Evolutionary conservation across 257 asterid genomes (phyloP).

Genomic region (Linderniella brevidens): DNA sequence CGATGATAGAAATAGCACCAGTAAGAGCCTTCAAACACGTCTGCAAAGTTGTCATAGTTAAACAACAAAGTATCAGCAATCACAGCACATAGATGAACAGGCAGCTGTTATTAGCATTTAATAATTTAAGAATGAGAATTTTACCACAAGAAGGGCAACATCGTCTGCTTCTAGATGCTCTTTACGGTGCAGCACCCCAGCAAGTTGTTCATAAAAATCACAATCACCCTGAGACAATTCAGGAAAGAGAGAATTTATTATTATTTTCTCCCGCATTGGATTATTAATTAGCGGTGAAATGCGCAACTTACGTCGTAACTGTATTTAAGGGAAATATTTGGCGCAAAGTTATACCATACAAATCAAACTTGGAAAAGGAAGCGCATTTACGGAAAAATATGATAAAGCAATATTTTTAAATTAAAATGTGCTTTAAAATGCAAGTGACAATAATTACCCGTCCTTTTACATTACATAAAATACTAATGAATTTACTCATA

Average conservation of each 20-base stretch:
- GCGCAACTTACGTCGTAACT: too few relatives aligned
- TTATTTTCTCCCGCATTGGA: too few relatives aligned
- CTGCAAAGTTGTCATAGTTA: slow-evolving; percentile 19
- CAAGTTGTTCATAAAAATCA: slow-evolving; percentile 42
- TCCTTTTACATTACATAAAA: too few relatives aligned
- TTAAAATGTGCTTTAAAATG: too few relatives aligned
- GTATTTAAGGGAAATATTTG: too few relatives aligned
- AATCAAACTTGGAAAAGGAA: too few relatives aligned
- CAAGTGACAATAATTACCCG: too few relatives aligned
- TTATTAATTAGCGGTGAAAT: too few relatives aligned
- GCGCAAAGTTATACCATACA: too few relatives aligned
- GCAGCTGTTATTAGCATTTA: neutral
- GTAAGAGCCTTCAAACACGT: slow-evolving; percentile 68
- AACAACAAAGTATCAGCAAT: slow-evolving; percentile 6
- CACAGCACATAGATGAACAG: neutral
- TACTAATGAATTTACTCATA: too few relatives aligned
- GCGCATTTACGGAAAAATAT: neutral
- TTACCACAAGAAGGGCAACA: slow-evolving; percentile 82
- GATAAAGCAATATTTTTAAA: neutral
- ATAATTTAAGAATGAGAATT: slow-evolving; percentile 7
- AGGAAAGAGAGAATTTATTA: slow-evolving; percentile 10
- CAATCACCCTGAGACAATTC: slow-evolving; percentile 34
- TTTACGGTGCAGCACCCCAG: slow-evolving; percentile 32
- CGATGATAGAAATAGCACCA: slow-evolving; percentile 55
- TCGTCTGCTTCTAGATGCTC: slow-evolving; percentile 36